Base-by-base conservation (phyloP, 176 grass and related monocot genomes). In the Aegilops bicornis region DNA sequence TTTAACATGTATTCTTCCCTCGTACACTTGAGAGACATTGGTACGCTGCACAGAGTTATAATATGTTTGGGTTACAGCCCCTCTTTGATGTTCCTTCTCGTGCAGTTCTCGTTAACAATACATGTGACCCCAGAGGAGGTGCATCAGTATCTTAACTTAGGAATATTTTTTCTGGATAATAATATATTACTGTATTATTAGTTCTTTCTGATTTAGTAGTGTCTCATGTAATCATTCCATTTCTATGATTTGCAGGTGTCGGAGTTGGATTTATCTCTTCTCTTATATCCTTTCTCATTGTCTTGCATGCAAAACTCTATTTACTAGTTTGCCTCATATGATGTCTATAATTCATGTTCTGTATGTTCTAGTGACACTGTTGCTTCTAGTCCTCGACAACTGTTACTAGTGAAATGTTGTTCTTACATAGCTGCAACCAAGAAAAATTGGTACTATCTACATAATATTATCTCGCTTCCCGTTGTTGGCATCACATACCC, bases 251-350 rank as follows among this genome's bases (percentile, higher is more conserved):
- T 83, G 65, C 94, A 98, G 97, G 97, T 65, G 90, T 98, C 19
- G 97, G 97, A 50, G 97, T 91, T 94, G 94, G 97, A 88, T 98
- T 98, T 88, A 98, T 92, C 62, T 98, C 97, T 90, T 87, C 97
- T 90, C 92, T 98, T 69, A 98, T 98, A 98, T 98, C 97, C 97
- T 98, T 94, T 81, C 56, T 32, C 22, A 50, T 58, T 33, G 17
- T 73, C 33, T 35, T 71, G 35, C 77, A 27, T 87, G 11, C 52
- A 87, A 80, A 69, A 74, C 16, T n/a, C 19, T 81, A 6, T 39
- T 81, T 87, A 14, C 50, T 62, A 77, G 3, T 69, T 81, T 87
- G 24, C 39, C 69, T 45, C 61, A 60, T 56, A 47, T 69, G 68
- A 83, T 69, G 16, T 27, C 25, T 67, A 62, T 31, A 13, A 77